Percentiles rank a stretch among this genome's conserved stretches.
These are phyloP conservation scores for Wallacemonas rigidus DNA, from an alignment of 208 protist genomes.

Conservation along the genomic window DNA sequence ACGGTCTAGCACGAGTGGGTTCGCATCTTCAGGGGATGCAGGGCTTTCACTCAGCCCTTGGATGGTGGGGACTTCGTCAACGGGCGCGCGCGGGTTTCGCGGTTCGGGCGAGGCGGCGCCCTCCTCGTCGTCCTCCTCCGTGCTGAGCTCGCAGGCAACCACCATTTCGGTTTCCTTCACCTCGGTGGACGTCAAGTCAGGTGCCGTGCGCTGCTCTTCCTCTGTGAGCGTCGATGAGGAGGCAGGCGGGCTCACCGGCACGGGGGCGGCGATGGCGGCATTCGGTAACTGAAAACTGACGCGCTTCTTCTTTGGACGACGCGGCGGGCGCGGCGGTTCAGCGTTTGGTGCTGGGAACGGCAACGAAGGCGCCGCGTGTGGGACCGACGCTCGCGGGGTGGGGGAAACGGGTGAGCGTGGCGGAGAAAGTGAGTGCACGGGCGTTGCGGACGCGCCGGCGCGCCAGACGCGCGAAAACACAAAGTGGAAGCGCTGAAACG, in stretches of 20 bases:
- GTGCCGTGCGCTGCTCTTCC: neutral
- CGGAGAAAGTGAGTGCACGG: neutral
- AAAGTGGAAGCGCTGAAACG: constrained; percentile 41
- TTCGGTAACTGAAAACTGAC: constrained; percentile 3
- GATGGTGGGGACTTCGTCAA: neutral
- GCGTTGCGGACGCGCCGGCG: constrained; percentile 18
- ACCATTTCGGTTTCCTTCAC: neutral
- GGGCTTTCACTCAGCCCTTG: constrained; percentile 24
- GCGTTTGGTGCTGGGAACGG: too few species aligned
- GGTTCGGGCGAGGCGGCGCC: constrained; percentile 1
- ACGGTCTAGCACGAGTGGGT: constrained; percentile 17
- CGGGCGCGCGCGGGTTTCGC: neutral
- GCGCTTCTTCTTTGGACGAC: neutral
- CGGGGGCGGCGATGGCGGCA: neutral
- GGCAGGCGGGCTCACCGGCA: neutral
- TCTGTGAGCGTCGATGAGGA: neutral
- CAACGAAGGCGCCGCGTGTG: too few species aligned
- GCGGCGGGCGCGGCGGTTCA: too few species aligned
- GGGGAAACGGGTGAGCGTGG: neutral
- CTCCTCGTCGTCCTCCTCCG: neutral
- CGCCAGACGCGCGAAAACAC: constrained; percentile 49
- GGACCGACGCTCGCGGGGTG: too few species aligned
- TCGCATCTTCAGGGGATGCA: neutral
- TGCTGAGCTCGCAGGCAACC: constrained; percentile 10
- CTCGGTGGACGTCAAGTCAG: neutral